These are phyloP conservation scores for Haematococcus sp. DNA, from an alignment of 139 green algal genomes.

Conservation along the genomic window DNA sequence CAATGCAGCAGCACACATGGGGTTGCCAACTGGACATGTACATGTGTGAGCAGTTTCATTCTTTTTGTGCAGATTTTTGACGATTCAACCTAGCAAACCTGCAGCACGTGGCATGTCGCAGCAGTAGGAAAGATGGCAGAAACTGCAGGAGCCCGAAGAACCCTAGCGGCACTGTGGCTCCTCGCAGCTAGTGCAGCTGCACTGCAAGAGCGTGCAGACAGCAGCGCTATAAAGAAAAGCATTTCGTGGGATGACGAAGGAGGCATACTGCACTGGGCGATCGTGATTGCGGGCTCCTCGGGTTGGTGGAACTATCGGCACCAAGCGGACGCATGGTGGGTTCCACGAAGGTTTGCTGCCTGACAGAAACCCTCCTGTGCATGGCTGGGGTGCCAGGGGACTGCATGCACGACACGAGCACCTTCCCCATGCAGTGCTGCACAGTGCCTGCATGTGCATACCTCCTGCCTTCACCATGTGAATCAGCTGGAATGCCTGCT, in stretches of 20 bases:
- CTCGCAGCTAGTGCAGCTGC: not conserved
- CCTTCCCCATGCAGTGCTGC: not conserved
- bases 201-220: not conserved
- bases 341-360: slow-evolving; percentile 49
- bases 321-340: slow-evolving; percentile 62
- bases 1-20: too few species aligned
- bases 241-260: not conserved
- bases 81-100: too few species aligned
- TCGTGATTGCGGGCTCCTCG: slow-evolving; percentile 83
- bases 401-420: not conserved
- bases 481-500: slow-evolving; percentile 18
- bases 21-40: too few species aligned
- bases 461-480: not conserved
- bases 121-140: too few species aligned
- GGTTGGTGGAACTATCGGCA: slow-evolving; percentile 90
- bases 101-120: too few species aligned
- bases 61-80: too few species aligned
- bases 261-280: slow-evolving; percentile 68
- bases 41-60: too few species aligned
- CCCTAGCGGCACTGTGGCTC: too few species aligned
- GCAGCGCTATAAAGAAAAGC: not conserved
- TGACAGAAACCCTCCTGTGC: not conserved
- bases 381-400: not conserved
- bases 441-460: not conserved
- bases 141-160: too few species aligned